Conservation (phyloP, 495 filamentous ascomycete genomes). For the Cladorrhinum samala region DNA sequence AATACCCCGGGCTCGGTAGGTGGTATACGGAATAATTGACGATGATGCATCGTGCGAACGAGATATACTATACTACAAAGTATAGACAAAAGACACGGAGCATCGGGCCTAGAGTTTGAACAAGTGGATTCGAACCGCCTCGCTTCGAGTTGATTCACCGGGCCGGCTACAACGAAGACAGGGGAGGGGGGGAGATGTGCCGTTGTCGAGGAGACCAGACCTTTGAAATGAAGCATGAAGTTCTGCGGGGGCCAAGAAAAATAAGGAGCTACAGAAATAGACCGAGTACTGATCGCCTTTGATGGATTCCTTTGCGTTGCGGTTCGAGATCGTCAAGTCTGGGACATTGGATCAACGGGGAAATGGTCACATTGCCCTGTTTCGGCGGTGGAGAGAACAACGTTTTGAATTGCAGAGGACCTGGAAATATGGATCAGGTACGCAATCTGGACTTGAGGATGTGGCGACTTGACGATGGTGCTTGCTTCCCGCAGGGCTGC, state of each 20-base stretch:
- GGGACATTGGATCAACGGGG: no score
- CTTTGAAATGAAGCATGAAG: constrained; percentile 4
- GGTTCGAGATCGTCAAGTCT: neutral
- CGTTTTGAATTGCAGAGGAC: neutral
- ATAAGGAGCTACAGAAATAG: constrained; percentile 1
- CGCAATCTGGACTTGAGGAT: no score
- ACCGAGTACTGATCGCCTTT: neutral
- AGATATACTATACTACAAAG: no score
- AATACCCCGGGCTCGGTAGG: neutral
- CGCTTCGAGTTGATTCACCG: neutral
- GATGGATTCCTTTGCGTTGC: neutral
- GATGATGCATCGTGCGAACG: no score
- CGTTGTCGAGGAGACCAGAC: constrained; percentile 2
- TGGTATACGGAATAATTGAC: no score
- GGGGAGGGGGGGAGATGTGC: neutral
- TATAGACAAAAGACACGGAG: no score
- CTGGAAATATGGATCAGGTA: no score
- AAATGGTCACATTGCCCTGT: neutral
- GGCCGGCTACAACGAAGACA: neutral
- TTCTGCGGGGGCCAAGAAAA: neutral
- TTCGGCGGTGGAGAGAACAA: neutral
- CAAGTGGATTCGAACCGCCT: neutral
- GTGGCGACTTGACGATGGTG: no score
- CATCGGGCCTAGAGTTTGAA: neutral
- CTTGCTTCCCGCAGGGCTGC: no score